A percentile compares a stretch with the other conserved stretches of the same genome.
Conservation (phyloP, 768 basidiomycete species). For the Pilatotrama ljubarskyi region DNA sequence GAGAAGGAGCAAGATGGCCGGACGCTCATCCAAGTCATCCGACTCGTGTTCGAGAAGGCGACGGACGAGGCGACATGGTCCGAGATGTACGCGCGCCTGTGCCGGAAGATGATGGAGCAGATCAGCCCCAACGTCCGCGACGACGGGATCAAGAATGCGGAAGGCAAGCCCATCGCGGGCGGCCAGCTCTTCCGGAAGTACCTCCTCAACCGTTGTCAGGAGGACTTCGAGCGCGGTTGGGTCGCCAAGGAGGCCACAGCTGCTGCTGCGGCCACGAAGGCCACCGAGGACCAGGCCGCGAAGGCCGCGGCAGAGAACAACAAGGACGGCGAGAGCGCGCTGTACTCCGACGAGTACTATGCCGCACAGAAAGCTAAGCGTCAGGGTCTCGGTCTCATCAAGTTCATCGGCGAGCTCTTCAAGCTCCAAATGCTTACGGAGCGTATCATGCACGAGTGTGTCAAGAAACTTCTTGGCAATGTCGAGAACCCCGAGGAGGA, state of each 20-base stretch:
- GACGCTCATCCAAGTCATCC: constrained; percentile 94
- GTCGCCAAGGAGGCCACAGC: constrained; percentile 83
- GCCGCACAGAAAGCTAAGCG: constrained; percentile 97
- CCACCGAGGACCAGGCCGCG: constrained; percentile 79
- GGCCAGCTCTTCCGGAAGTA: constrained; percentile 97
- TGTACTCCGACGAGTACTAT: constrained; percentile 94
- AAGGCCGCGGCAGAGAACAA: constrained; percentile 64
- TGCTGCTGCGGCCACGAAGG: constrained; percentile 83
- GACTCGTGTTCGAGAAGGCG: constrained; percentile 95
- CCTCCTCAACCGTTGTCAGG: constrained; percentile 93
- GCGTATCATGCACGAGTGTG: constrained; percentile 98
- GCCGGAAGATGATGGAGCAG: constrained; percentile 93
- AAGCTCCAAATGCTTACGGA: constrained; percentile 98
- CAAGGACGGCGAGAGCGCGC: constrained; percentile 63
- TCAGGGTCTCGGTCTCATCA: constrained; percentile 94
- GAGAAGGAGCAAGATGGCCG: constrained; percentile 91
- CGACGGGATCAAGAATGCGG: constrained; percentile 75
- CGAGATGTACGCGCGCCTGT: constrained; percentile 96
- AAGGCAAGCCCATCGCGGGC: constrained; percentile 89
- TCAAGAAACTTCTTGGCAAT: constrained; percentile 92
- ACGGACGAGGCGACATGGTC: constrained; percentile 96
- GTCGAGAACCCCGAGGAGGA: constrained; percentile 96
- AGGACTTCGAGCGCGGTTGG: constrained; percentile 98
- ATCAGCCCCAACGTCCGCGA: constrained; percentile 88
- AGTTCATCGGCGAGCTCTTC: constrained; percentile 98